Evolutionary conservation across 805 yeast species (phyloP), one percentile per base, ranked within the genome.

Genomic region (Candida manassasensis): DNA sequence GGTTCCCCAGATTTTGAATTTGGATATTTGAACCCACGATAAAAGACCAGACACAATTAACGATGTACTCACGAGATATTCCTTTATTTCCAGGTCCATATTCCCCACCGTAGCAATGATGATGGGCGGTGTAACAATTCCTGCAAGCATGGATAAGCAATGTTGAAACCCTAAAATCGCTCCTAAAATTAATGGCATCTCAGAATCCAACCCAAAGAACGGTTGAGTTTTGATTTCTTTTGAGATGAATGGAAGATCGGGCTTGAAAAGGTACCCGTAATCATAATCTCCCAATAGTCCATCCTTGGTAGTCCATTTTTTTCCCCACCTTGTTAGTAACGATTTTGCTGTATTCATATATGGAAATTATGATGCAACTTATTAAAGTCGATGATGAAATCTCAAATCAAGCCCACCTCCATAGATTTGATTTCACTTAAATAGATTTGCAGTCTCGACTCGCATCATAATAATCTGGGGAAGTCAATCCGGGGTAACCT

Each of bases 211-310:
- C 4, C 93, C 87, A 49, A 87, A 89, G 60, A 88, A 88, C 0
- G 95, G 95, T 49, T 82, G 87, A 2, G 76, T 63, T 36, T 73
- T 73, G 17, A 64, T 59, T 43, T 52, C 58, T 47, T 44, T 63
- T 47, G 54, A 64, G 45, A 54, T 35, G 61, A 84, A 87, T 2
- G 96, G 96, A 37, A 88, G 49, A 16, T 75, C 73, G 6, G 97
- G 97, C 2, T 82, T 75, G 70, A 88, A 87, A 22, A 88, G 71
- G 46, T 79, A 80, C 14, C 69, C 75, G 49, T 88, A 88, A 64
- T 88, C 87, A 52, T 86, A 85, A 52, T 84, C 90, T 24, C 97
- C 96, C n/a, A 88, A 48, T 26, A 85, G 50, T 5, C 96, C 96
- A 13, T 85, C 87, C 39, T 68, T 74, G 22, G 95, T 84, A 42